phyloP scores from a whole-genome alignment of 257 asterid genomes.

The Linderniella brevidens region DNA sequence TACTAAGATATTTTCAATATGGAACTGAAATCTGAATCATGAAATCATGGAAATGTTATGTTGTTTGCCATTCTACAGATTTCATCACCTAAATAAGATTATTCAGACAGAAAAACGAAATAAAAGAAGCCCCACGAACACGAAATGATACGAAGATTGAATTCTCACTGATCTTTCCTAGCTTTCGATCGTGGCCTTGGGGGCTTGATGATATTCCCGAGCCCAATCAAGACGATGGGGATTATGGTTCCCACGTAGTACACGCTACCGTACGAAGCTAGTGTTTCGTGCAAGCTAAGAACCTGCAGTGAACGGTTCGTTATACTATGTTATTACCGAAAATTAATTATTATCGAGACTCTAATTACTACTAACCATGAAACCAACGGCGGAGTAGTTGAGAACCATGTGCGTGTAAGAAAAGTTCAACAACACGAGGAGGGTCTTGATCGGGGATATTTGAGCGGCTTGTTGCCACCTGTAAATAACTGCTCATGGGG shows the following conservation, averaged over 20 bases:
- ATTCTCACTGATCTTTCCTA: slow-evolving; percentile 47
- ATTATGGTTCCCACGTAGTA: slow-evolving; percentile 65
- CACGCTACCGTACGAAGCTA: slow-evolving; percentile 62
- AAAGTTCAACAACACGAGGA: slow-evolving; percentile 37
- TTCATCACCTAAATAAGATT: no score
- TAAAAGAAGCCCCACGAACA: no score
- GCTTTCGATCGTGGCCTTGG: slow-evolving; percentile 47
- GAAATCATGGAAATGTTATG: no score
- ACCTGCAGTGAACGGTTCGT: no score
- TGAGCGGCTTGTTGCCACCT: slow-evolving; percentile 70
- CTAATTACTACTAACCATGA: slow-evolving; percentile 41
- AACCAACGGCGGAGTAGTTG: slow-evolving; percentile 80
- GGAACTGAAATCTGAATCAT: no score
- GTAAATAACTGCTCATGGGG: slow-evolving; percentile 41
- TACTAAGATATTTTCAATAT: no score
- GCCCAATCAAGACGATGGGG: slow-evolving; percentile 45
- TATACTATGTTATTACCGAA: neutral
- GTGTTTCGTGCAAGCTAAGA: slow-evolving; percentile 60
- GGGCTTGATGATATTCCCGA: slow-evolving; percentile 57
- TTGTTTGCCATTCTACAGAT: no score
- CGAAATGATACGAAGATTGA: neutral
- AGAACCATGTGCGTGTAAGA: slow-evolving; percentile 58
- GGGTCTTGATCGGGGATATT: slow-evolving; percentile 21
- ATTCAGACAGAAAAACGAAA: no score
- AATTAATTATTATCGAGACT: neutral